Evolutionary conservation across 305 asterid genomes (phyloP).

Genomic region (Caryopteris hybrid): DNA sequence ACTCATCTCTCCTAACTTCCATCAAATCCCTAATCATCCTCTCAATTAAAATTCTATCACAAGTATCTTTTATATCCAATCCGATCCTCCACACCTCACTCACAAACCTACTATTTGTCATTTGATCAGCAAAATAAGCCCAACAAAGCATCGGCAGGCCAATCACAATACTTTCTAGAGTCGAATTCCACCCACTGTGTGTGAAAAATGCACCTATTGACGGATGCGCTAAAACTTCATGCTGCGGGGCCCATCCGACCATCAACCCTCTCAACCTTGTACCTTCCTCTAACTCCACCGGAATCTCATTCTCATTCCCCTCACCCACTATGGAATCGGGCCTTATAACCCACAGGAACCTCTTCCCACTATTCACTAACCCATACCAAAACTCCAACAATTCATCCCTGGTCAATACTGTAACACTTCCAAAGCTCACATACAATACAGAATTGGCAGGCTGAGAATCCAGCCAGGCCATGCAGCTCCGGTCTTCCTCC

Average conservation of each 20-base stretch:
- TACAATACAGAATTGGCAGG: conserved; percentile 37
- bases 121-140: conserved; percentile 35
- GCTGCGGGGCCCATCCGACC: conserved; percentile 37
- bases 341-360: conserved; percentile 46
- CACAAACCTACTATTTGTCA: conserved; percentile 28
- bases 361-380: conserved; percentile 37
- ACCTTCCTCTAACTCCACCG: conserved; percentile 21
- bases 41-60: conserved; percentile 26
- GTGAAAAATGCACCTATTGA: conserved; percentile 36
- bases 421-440: conserved; percentile 47
- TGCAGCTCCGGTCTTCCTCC: conserved; percentile 37
- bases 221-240: conserved; percentile 20
- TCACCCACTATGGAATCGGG: conserved; percentile 32
- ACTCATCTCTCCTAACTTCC: conserved; percentile 27
- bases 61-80: conserved; percentile 34
- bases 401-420: conserved; percentile 30
- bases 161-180: conserved; percentile 24
- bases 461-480: conserved; percentile 42
- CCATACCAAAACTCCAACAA: conserved; percentile 45
- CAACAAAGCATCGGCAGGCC: conserved; percentile 35
- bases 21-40: conserved; percentile 22
- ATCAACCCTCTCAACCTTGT: conserved; percentile 27
- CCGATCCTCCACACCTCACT: conserved; percentile 39
- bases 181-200: conserved; percentile 39
- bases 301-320: conserved; percentile 10